These are phyloP conservation scores for Exophiala sideris DNA, from an alignment of 2,329 filamentous ascomycete genomes.

Conservation along the genomic window DNA sequence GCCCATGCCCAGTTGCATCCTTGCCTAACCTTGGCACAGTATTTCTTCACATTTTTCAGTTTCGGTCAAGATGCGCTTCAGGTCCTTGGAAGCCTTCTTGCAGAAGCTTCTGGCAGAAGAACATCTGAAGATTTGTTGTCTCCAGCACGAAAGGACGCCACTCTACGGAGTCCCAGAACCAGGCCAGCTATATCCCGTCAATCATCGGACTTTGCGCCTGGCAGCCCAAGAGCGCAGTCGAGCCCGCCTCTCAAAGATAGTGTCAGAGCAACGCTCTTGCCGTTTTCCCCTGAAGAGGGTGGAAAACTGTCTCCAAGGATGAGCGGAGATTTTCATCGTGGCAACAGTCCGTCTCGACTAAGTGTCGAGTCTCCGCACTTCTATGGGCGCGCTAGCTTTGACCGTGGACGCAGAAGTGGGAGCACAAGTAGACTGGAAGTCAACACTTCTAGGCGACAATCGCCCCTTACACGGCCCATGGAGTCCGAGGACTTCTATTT, in stretches of 20 bases:
- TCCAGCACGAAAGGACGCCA: slow-evolving; percentile 20
- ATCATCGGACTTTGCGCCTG: slow-evolving; percentile 14
- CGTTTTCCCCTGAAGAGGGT: slow-evolving; percentile 45
- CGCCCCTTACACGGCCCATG: slow-evolving; percentile 52
- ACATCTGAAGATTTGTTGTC: slow-evolving; percentile 34
- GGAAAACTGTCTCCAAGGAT: slow-evolving; percentile 47
- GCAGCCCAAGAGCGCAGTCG: slow-evolving; percentile 17
- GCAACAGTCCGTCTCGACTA: slow-evolving; percentile 33
- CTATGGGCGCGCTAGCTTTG: slow-evolving; percentile 34
- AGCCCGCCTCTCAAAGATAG: slow-evolving; percentile 46
- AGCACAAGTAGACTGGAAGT: slow-evolving; percentile 57
- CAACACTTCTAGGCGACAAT: slow-evolving; percentile 47
- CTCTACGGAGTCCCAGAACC: slow-evolving; percentile 2
- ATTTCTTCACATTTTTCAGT: slow-evolving; percentile 95
- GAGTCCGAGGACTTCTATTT: slow-evolving; percentile 72
- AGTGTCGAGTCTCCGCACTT: slow-evolving; percentile 33
- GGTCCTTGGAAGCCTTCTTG: slow-evolving; percentile 69
- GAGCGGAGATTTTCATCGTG: slow-evolving; percentile 44
- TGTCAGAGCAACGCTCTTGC: slow-evolving; percentile 61
- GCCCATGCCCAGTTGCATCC: not conserved
- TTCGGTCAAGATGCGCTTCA: slow-evolving; percentile 79
- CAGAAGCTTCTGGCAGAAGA: slow-evolving; percentile 56
- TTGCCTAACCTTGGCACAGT: slow-evolving; percentile 48
- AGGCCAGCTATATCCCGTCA: slow-evolving; percentile 4
- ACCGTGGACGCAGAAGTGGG: slow-evolving; percentile 55